Conservation (phyloP, 495 filamentous ascomycete genomes). For the Antarctomyces pellizariae region DNA sequence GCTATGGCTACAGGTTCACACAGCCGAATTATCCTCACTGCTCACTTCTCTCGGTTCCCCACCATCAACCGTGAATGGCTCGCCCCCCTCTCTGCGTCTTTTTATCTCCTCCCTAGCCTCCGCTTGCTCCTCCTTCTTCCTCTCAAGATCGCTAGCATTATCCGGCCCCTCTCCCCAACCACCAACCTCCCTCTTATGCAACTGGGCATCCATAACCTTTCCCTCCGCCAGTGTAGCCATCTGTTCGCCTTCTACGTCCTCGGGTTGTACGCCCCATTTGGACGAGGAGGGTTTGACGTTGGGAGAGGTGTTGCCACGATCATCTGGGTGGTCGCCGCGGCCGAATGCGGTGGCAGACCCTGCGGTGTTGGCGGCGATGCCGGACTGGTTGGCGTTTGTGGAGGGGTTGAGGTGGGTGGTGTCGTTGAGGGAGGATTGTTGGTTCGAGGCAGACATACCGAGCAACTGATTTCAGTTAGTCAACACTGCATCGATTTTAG, state of each 20-base stretch:
- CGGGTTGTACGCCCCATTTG: conserved; percentile 8
- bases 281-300: conserved; percentile 7
- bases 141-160: conserved; percentile 10
- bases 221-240: conserved; percentile 8
- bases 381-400: conserved; percentile 3
- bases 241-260: conserved; percentile 11
- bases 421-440: conserved; percentile 9
- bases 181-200: conserved; percentile 10
- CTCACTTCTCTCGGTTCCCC: too few species aligned
- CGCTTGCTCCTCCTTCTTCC: conserved; percentile 10
- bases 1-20: too few species aligned
- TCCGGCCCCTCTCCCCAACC: conserved; percentile 11
- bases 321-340: conserved; percentile 6
- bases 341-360: conserved; percentile 10
- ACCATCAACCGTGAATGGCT: conserved; percentile 8
- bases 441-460: conserved; percentile 8
- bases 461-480: neutral
- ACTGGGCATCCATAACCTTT: conserved; percentile 11
- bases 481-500: neutral
- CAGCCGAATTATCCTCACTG: too few species aligned
- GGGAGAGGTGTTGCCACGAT: neutral
- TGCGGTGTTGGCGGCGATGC: conserved; percentile 7
- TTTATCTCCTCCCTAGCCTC: conserved; percentile 8
- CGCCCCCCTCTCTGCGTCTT: conserved; percentile 3
- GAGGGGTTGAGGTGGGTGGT: conserved; percentile 6